Conservation (phyloP, 2,329 filamentous ascomycete genomes). For the Colletotrichum sp. region DNA sequence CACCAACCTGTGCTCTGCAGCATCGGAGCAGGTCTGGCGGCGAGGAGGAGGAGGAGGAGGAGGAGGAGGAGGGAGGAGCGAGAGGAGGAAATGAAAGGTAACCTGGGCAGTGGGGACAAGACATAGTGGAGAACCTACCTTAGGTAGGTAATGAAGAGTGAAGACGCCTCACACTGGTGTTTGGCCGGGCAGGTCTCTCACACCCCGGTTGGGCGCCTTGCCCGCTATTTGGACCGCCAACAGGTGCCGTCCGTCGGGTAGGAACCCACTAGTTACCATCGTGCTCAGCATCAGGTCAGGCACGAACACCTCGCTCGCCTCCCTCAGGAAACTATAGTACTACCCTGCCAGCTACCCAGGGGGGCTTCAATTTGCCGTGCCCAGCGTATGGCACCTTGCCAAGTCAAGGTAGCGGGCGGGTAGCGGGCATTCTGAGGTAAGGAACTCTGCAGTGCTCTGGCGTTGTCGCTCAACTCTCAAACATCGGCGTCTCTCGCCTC, state of each 20-base stretch:
- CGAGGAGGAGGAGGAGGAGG: not conserved
- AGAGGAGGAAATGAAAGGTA: not conserved
- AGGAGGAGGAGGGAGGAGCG: not conserved
- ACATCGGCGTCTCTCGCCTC: not conserved
- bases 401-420: not conserved
- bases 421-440: not conserved
- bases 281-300: not conserved
- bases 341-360: too few relatives aligned
- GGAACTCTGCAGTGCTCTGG: not conserved
- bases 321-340: not conserved
- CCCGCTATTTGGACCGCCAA: not conserved
- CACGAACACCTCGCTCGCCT: not conserved
- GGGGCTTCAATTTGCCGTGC: too few relatives aligned
- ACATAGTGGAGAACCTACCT: not conserved
- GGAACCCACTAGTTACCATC: not conserved
- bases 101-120: not conserved
- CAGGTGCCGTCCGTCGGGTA: not conserved
- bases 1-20: not conserved
- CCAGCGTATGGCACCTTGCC: not conserved
- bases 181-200: not conserved
- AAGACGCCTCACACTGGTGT: not conserved
- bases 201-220: not conserved
- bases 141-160: not conserved
- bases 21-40: not conserved
- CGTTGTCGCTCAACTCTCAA: not conserved